These are phyloP conservation scores for Tricholoma sp. DNA, from an alignment of 768 basidiomycete genomes.

Conservation along the genomic window DNA sequence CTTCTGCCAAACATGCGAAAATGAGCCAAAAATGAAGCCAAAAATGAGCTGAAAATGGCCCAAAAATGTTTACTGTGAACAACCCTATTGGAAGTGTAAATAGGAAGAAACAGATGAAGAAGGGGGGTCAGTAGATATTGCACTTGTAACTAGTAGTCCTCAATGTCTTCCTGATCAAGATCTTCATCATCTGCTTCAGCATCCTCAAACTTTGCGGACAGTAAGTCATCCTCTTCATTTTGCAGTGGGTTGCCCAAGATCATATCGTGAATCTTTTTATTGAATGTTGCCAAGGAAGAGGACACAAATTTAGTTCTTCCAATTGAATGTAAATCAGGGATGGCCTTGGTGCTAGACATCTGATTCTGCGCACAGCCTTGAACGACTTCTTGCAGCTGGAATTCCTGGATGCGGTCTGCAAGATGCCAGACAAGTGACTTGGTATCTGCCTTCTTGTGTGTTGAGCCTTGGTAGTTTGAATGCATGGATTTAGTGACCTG, in stretches of 20 bases:
- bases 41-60: no score
- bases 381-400: not conserved
- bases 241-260: not conserved
- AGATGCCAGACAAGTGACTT: conserved; percentile 17
- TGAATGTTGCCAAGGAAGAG: not conserved
- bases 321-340: not conserved
- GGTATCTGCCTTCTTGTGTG: conserved; percentile 19
- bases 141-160: not conserved
- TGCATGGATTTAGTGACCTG: conserved; percentile 18
- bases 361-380: not conserved
- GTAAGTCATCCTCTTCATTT: no score
- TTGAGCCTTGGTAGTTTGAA: not conserved
- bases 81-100: no score
- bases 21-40: no score
- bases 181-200: not conserved
- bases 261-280: not conserved
- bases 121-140: not conserved
- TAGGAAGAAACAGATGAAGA: no score
- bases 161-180: not conserved
- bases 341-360: not conserved
- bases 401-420: conserved; percentile 12
- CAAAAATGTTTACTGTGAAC: no score
- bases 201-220: no score
- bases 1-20: no score
- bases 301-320: not conserved